These are phyloP conservation scores for Forsythia suspensa DNA, from an alignment of 257 asterid species.

Conservation along the genomic window DNA sequence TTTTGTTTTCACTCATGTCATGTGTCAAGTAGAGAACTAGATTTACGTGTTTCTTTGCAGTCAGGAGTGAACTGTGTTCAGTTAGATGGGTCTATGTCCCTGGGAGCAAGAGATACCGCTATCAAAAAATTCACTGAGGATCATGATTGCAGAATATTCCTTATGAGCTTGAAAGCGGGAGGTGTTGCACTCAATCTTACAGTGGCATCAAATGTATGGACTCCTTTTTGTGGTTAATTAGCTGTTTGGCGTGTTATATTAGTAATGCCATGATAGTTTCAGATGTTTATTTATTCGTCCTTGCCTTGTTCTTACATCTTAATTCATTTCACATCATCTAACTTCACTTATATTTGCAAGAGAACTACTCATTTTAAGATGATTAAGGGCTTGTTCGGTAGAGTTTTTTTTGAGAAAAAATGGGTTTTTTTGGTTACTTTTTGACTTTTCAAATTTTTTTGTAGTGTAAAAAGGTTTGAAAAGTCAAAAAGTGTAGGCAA, in stretches of 20 bases:
- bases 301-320: slow-evolving; percentile 9
- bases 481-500: no score
- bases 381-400: no score
- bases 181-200: slow-evolving; percentile 98
- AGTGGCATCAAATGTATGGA: slow-evolving; percentile 85
- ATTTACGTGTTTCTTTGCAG: slow-evolving; percentile 38
- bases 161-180: slow-evolving; percentile 96
- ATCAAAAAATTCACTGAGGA: slow-evolving; percentile 73
- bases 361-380: neutral
- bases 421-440: no score
- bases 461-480: no score
- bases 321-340: neutral
- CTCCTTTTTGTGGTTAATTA: slow-evolving; percentile 7
- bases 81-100: slow-evolving; percentile 87
- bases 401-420: no score
- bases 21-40: slow-evolving; percentile 2
- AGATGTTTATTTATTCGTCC: neutral
- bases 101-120: slow-evolving; percentile 83
- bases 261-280: neutral
- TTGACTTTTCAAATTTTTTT: no score
- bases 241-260: neutral
- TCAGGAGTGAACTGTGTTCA: slow-evolving; percentile 78
- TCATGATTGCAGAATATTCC: slow-evolving; percentile 81
- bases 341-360: neutral
- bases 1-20: slow-evolving; percentile 18